Conservation (phyloP, 192 early-diverging fungal genomes). For the Coemansia guatemalensis region DNA sequence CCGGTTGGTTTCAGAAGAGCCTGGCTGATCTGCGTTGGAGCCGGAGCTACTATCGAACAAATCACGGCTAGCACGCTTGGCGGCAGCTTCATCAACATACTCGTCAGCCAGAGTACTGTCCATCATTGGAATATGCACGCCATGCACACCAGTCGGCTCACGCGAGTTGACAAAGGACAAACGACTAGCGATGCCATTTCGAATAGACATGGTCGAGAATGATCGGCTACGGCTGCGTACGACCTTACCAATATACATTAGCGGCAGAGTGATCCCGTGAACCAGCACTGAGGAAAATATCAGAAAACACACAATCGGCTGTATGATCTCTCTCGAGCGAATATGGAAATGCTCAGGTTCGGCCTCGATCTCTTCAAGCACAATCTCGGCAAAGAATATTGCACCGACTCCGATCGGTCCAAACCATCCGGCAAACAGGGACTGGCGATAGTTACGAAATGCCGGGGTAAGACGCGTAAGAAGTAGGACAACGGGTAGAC, state of each 20-base stretch:
- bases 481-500: slow-evolving; percentile 70
- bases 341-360: slow-evolving; percentile 40
- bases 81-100: slow-evolving; percentile 2
- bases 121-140: slow-evolving; percentile 39
- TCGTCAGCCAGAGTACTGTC: slow-evolving; percentile 13
- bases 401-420: slow-evolving; percentile 83
- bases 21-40: not conserved
- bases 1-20: not conserved
- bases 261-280: slow-evolving; percentile 79
- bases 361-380: slow-evolving; percentile 48
- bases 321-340: slow-evolving; percentile 44
- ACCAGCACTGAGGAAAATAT: slow-evolving; percentile 84
- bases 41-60: not conserved
- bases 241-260: slow-evolving; percentile 70
- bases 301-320: slow-evolving; percentile 70
- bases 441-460: slow-evolving; percentile 70
- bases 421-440: slow-evolving; percentile 88
- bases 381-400: slow-evolving; percentile 59
- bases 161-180: slow-evolving; percentile 50
- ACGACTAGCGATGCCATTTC: slow-evolving; percentile 40
- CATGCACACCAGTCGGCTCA: slow-evolving; percentile 31
- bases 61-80: slow-evolving; percentile 7
- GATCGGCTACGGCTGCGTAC: slow-evolving; percentile 48
- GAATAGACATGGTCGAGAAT: slow-evolving; percentile 43
- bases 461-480: slow-evolving; percentile 70